Conservation (phyloP, 495 filamentous ascomycete genomes). For the Penicillium alfredii region DNA sequence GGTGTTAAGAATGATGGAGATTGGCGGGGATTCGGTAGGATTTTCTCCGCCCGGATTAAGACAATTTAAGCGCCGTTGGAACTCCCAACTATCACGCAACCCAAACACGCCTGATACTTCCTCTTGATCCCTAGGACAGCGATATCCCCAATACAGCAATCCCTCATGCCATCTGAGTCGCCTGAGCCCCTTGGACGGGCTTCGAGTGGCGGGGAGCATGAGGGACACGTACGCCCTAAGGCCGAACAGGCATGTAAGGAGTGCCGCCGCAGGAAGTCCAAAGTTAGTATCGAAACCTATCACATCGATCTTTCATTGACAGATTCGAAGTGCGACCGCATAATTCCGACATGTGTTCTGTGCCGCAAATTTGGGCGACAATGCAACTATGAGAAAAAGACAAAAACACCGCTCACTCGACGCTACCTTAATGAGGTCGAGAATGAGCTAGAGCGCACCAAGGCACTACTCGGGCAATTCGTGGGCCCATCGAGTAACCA, state of each 20-base stretch:
- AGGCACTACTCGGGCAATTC: slow-evolving; percentile 5
- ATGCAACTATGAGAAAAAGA: slow-evolving; percentile 12
- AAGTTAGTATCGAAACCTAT: slow-evolving; percentile 1
- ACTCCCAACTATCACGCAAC: no score
- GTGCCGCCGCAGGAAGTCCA: slow-evolving; percentile 14
- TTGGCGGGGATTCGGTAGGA: no score
- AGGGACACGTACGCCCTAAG: no score
- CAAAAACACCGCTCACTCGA: slow-evolving; percentile 11
- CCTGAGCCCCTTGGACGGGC: no score
- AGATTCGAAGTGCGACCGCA: slow-evolving; percentile 11
- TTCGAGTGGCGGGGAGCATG: no score
- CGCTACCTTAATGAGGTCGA: slow-evolving; percentile 11
- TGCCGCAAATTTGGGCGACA: slow-evolving; percentile 8
- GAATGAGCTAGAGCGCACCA: slow-evolving; percentile 12
- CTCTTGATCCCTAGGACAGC: no score
- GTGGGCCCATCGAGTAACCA: not conserved
- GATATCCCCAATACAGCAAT: no score
- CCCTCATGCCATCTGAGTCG: no score
- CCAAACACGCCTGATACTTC: no score
- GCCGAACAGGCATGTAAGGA: slow-evolving; percentile 15
- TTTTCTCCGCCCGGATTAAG: no score
- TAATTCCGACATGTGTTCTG: slow-evolving; percentile 9
- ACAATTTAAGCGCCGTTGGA: no score
- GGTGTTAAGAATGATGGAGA: no score
- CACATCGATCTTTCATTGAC: not conserved